Conservation (phyloP, 306 rosid species). For the Malus domestica region ASM211411v1 NC_041804.1:37723501-37724000, state of each 20-base stretch:
- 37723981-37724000: slow-evolving; percentile 46
- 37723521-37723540: too few species aligned
- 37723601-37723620: too few species aligned
- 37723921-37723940: slow-evolving; percentile 64
- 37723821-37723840: slow-evolving; percentile 37
- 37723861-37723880: slow-evolving; percentile 28
- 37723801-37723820: slow-evolving; percentile 47
- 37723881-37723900: slow-evolving; percentile 36
- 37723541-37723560: too few species aligned
- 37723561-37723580: too few species aligned
- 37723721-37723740: slow-evolving; percentile 34
- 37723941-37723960: slow-evolving; percentile 27
- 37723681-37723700: slow-evolving; percentile 47
- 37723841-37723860: slow-evolving; percentile 34
- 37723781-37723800: slow-evolving; percentile 44
- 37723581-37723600: too few species aligned
- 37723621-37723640: too few species aligned
- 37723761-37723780: slow-evolving; percentile 21
- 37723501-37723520: too few species aligned
- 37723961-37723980: slow-evolving; percentile 29
- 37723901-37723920: slow-evolving; percentile 35
- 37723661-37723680: background rate
- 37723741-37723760: slow-evolving; percentile 19
- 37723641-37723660: background rate
- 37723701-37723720: slow-evolving; percentile 51